These are phyloP conservation scores for Diplodia seriata DNA, from an alignment of 2,329 filamentous ascomycete genomes.

Conservation along the genomic window DNA sequence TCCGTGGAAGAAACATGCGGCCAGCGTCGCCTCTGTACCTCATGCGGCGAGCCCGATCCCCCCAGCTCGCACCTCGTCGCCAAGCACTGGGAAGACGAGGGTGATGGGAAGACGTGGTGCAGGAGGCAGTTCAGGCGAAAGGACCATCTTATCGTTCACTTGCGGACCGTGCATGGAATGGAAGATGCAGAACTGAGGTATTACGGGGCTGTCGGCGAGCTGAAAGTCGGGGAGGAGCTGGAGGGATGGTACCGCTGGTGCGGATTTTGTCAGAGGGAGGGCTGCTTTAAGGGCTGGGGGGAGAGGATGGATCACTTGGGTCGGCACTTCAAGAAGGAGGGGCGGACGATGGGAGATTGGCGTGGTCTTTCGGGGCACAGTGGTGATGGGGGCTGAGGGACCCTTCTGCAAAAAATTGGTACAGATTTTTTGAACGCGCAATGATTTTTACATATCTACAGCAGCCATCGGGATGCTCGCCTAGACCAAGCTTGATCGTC, in stretches of 20 bases:
- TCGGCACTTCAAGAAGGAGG: slow-evolving; percentile 8
- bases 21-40: not conserved
- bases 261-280: not conserved
- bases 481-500: too few relatives aligned
- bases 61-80: not conserved
- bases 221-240: not conserved
- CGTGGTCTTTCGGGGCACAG: not conserved
- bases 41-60: not conserved
- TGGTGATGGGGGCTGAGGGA: not conserved
- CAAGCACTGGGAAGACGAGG: not conserved
- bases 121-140: slow-evolving; percentile 7
- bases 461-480: too few relatives aligned
- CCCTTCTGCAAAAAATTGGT: too few relatives aligned
- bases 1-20: not conserved
- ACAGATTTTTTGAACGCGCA: too few relatives aligned
- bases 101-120: not conserved
- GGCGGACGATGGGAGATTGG: slow-evolving; percentile 1
- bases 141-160: slow-evolving; percentile 2
- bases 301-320: slow-evolving; percentile 14
- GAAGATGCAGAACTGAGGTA: not conserved
- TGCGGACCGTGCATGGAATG: not conserved
- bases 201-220: not conserved
- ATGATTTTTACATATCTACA: too few relatives aligned
- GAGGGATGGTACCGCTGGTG: slow-evolving; percentile 11
- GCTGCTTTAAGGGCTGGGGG: not conserved